A percentile compares a stretch with the other conserved stretches of the same genome.
These are phyloP conservation scores for Solanum lignicaule DNA, from an alignment of 257 asterid genomes.

Conservation along the genomic window DNA sequence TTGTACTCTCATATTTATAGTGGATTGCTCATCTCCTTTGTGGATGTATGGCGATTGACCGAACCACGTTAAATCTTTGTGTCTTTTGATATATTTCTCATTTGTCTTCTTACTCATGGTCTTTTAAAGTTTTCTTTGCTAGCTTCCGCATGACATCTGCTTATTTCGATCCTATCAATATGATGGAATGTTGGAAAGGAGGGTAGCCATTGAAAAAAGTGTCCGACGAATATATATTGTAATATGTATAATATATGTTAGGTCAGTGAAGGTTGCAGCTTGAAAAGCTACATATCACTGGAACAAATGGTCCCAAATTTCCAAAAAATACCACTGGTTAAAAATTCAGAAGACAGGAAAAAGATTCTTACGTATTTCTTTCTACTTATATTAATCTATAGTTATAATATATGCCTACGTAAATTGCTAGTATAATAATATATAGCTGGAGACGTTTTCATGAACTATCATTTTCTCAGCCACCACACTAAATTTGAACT, in stretches of 20 bases:
- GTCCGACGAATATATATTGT: slow-evolving; percentile 14
- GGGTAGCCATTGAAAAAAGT: slow-evolving; percentile 27
- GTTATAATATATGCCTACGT: background rate
- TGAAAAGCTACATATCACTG: slow-evolving; percentile 50
- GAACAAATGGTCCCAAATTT: slow-evolving; percentile 35
- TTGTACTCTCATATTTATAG: too few relatives aligned
- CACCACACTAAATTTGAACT: background rate
- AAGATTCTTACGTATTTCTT: slow-evolving; percentile 4
- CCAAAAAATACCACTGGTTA: background rate
- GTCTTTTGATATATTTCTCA: too few relatives aligned
- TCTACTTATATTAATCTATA: background rate
- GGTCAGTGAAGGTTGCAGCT: slow-evolving; percentile 22
- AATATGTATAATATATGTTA: background rate
- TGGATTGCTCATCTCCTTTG: too few relatives aligned
- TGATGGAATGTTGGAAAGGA: slow-evolving; percentile 14
- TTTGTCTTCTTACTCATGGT: too few relatives aligned
- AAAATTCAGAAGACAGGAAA: background rate
- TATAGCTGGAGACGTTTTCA: background rate
- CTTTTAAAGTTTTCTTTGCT: too few relatives aligned
- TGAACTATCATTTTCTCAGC: slow-evolving; percentile 1
- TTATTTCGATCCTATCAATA: background rate
- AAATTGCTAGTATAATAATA: background rate
- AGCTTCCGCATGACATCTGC: too few relatives aligned
- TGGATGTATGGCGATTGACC: too few relatives aligned
- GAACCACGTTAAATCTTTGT: too few relatives aligned